These are phyloP conservation scores for Annulohypoxylon moriforme DNA, from an alignment of 495 filamentous ascomycete genomes.

Conservation along the genomic window DNA sequence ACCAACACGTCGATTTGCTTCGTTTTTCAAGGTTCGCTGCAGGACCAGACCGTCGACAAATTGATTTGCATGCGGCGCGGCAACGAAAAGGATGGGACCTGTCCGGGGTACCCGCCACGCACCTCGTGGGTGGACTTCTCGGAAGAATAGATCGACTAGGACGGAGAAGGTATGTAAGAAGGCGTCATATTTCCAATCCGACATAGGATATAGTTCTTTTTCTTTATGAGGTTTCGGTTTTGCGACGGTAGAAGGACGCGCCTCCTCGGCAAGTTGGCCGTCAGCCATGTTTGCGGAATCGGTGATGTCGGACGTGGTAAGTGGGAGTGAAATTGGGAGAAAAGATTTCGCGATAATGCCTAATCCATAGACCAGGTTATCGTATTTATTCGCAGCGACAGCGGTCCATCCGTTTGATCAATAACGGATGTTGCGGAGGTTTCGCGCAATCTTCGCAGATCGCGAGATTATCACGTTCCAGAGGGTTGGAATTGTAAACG, in stretches of 20 bases:
- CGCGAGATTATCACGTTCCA: constrained; percentile 19
- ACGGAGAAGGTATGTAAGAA: constrained; percentile 86
- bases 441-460: constrained; percentile 7
- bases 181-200: constrained; percentile 81
- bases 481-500: constrained; percentile 26
- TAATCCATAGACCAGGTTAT: constrained; percentile 16
- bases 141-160: constrained; percentile 93
- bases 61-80: constrained; percentile 99
- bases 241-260: constrained; percentile 27
- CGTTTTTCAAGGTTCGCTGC: constrained; percentile 85
- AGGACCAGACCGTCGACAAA: constrained; percentile 97
- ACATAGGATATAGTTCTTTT: constrained; percentile 74
- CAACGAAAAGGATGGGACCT: constrained; percentile 94
- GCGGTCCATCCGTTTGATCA: background rate
- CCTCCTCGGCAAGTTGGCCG: constrained; percentile 32
- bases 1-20: constrained; percentile 87
- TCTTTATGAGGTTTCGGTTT: constrained; percentile 35
- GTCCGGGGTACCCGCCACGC: constrained; percentile 90
- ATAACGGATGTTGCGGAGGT: constrained; percentile 17
- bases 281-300: constrained; percentile 36
- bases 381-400: background rate
- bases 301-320: background rate
- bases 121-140: constrained; percentile 93
- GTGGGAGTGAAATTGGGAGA: background rate
- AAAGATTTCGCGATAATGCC: constrained; percentile 14